A percentile compares a stretch with the other conserved stretches of the same genome.
Conservation (phyloP, 495 filamentous ascomycete genomes). For the Neohortaea acidophila region DNA sequence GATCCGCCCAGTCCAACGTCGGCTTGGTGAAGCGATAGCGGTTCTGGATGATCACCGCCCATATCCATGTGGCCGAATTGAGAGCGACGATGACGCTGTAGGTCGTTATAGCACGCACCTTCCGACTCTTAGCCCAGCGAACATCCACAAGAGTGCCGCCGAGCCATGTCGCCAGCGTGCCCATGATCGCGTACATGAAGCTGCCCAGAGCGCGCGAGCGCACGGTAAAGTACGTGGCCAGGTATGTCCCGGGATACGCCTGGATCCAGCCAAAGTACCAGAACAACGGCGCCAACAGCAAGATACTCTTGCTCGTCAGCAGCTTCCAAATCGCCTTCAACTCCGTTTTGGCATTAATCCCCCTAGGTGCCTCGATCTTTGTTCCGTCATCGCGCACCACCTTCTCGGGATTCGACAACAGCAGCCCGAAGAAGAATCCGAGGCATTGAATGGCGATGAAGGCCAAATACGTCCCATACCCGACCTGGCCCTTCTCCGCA, state of each 20-base stretch:
- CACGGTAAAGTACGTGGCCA: constrained; percentile 15
- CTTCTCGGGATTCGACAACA: constrained; percentile 13
- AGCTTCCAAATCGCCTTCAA: constrained; percentile 9
- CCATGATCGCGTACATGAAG: constrained; percentile 14
- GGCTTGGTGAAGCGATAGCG: neutral
- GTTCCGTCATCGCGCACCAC: constrained; percentile 14
- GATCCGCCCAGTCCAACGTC: neutral
- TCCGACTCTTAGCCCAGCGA: neutral
- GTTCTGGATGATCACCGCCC: neutral
- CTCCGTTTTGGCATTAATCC: constrained; percentile 6
- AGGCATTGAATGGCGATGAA: constrained; percentile 18
- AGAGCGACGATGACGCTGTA: neutral
- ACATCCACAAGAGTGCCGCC: neutral
- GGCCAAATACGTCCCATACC: constrained; percentile 11
- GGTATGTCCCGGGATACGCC: constrained; percentile 14
- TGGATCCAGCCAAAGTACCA: constrained; percentile 16
- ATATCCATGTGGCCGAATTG: neutral
- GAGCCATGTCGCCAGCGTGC: too few relatives aligned
- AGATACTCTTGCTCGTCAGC: constrained; percentile 13
- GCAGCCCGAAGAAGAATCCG: constrained; percentile 10
- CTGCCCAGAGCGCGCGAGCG: constrained; percentile 10
- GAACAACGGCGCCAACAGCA: constrained; percentile 13
- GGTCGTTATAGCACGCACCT: neutral
- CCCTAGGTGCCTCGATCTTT: constrained; percentile 4
- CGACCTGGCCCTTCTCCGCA: constrained; percentile 13